Evolutionary conservation across 495 filamentous ascomycete species (phyloP).

Genomic region (Hypoxylon perforatum): DNA sequence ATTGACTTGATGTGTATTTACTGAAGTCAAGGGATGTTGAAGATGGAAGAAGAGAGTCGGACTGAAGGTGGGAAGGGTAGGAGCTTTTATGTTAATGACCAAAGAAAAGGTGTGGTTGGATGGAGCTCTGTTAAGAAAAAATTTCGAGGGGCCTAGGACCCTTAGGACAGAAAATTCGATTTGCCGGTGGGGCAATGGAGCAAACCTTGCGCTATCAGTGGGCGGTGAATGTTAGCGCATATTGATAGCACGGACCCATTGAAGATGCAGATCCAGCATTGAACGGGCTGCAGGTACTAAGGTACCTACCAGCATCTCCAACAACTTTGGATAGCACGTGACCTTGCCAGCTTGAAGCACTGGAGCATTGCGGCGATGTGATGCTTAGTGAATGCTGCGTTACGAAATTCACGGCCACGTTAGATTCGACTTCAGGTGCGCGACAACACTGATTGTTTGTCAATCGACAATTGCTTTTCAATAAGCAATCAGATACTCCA

Average conservation of each 20-base stretch:
- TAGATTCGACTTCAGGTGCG: slow-evolving; percentile 13
- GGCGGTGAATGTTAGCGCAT: slow-evolving; percentile 42
- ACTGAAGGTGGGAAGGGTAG: slow-evolving; percentile 14
- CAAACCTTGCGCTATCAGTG: background rate
- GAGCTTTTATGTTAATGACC: slow-evolving; percentile 39
- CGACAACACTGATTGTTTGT: slow-evolving; percentile 4
- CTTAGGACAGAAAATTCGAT: slow-evolving; percentile 40
- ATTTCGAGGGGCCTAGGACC: slow-evolving; percentile 26
- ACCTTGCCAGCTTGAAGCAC: slow-evolving; percentile 9
- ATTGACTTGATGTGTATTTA: slow-evolving; percentile 23
- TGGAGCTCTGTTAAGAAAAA: slow-evolving; percentile 37
- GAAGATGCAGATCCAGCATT: slow-evolving; percentile 12
- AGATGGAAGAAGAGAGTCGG: slow-evolving; percentile 22
- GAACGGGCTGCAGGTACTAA: slow-evolving; percentile 3
- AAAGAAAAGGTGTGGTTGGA: slow-evolving; percentile 30
- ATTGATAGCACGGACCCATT: slow-evolving; percentile 21
- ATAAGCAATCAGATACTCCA: background rate
- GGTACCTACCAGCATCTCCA: background rate
- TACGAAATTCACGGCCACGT: slow-evolving; percentile 20
- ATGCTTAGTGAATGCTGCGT: slow-evolving; percentile 27
- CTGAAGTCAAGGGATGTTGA: slow-evolving; percentile 37
- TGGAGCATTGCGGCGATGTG: slow-evolving; percentile 1
- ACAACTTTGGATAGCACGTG: slow-evolving; percentile 11
- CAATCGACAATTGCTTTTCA: background rate
- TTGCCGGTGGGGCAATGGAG: slow-evolving; percentile 40